Percentiles rank a stretch among this genome's conserved stretches.
These are phyloP conservation scores for Clarireedia sp. DNA, from an alignment of 2,329 filamentous ascomycete genomes.

Conservation along the genomic window DNA sequence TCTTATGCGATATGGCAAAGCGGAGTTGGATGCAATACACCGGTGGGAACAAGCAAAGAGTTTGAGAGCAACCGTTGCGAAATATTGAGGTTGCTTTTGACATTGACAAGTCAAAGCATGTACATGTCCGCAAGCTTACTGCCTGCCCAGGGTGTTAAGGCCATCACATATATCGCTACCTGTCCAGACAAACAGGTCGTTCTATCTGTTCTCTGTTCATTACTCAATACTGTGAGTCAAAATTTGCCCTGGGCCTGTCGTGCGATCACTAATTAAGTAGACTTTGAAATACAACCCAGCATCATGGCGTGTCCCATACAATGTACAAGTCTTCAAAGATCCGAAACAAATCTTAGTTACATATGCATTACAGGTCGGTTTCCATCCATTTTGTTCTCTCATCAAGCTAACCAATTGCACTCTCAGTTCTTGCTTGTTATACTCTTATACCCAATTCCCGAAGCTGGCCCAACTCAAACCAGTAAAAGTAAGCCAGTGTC, in stretches of 20 bases:
- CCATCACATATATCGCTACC: slow-evolving; percentile 82
- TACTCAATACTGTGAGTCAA: slow-evolving; percentile 79
- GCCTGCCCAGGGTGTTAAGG: slow-evolving; percentile 72
- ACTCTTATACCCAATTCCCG: slow-evolving; percentile 80
- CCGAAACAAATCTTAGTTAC: slow-evolving; percentile 85
- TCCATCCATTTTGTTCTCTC: background rate
- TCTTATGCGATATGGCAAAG: slow-evolving; percentile 97
- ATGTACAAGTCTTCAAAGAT: slow-evolving; percentile 85
- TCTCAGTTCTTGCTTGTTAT: slow-evolving; percentile 73
- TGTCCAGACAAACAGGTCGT: slow-evolving; percentile 87
- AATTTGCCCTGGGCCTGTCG: slow-evolving; percentile 3
- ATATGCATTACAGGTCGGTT: slow-evolving; percentile 59
- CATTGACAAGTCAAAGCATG: slow-evolving; percentile 84
- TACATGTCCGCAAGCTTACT: slow-evolving; percentile 76
- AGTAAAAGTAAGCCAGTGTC: slow-evolving; percentile 51
- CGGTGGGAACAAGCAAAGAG: slow-evolving; percentile 81
- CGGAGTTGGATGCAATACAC: slow-evolving; percentile 88
- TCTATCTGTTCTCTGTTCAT: slow-evolving; percentile 80
- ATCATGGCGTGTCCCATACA: slow-evolving; percentile 88
- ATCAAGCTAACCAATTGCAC: slow-evolving; percentile 7
- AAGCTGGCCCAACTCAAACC: slow-evolving; percentile 53
- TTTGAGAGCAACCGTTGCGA: slow-evolving; percentile 90
- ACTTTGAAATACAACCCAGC: slow-evolving; percentile 94
- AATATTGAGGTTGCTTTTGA: slow-evolving; percentile 76
- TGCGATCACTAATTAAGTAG: slow-evolving; percentile 35